Conservation (phyloP, 1,139 yeast species). For the Yamadazyma triangularis region DNA sequence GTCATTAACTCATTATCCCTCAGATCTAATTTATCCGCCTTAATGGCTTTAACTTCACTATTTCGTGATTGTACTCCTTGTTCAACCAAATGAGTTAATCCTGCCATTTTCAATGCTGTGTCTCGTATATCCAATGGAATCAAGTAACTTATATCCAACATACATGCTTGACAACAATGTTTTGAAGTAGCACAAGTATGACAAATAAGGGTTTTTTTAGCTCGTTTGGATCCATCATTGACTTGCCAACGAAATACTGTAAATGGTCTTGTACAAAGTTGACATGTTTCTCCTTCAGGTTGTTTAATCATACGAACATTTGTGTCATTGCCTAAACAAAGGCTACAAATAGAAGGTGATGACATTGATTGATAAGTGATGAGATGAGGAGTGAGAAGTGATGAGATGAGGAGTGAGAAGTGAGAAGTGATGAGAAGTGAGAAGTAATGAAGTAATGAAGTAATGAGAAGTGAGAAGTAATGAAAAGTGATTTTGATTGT, state of each 20-base stretch:
- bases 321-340: constrained; percentile 65
- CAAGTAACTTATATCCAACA: constrained; percentile 76
- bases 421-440: no score
- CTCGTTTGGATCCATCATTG: constrained; percentile 29
- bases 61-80: constrained; percentile 9
- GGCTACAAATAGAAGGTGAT: constrained; percentile 63
- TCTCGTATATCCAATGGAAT: constrained; percentile 78
- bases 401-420: no score
- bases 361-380: no score
- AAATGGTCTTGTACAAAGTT: constrained; percentile 79
- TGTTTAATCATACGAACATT: constrained; percentile 71
- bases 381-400: no score
- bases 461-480: no score
- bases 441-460: no score
- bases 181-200: constrained; percentile 71
- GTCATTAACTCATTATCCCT: constrained; percentile 35
- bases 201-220: constrained; percentile 61
- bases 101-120: constrained; percentile 74
- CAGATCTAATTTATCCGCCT: constrained; percentile 33
- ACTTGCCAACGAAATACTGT: constrained; percentile 71
- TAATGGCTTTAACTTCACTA: constrained; percentile 41
- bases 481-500: no score
- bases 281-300: constrained; percentile 70
- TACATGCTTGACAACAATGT: constrained; percentile 85
- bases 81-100: constrained; percentile 30